phyloP scores from a whole-genome alignment of 805 yeast genomes.

The Ogataea ramenticola region DNA sequence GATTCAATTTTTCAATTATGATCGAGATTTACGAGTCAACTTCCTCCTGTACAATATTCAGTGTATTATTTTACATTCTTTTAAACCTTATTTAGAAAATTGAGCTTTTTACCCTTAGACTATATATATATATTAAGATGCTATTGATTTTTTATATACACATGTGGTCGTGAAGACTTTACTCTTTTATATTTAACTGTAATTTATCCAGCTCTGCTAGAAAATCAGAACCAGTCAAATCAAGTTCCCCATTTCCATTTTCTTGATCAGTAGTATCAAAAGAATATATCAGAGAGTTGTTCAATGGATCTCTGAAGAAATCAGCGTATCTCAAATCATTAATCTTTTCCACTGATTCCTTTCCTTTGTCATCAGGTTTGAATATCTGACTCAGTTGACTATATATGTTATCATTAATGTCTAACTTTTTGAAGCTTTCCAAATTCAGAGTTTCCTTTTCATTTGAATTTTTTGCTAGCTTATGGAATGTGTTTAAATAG shows the following conservation, averaged over 20 bases:
- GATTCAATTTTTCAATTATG: not conserved
- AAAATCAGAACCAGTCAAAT: not conserved
- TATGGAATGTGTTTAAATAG: constrained; percentile 30
- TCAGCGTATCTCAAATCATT: not conserved
- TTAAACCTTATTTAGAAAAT: too few relatives aligned
- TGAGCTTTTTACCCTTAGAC: too few relatives aligned
- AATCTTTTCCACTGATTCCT: not conserved
- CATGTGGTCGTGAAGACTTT: too few relatives aligned
- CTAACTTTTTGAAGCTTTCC: not conserved
- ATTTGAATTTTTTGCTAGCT: constrained; percentile 4
- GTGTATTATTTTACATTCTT: too few relatives aligned
- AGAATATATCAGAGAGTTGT: not conserved
- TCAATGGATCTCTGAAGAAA: not conserved
- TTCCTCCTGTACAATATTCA: too few relatives aligned
- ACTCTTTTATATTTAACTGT: not conserved
- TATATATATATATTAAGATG: too few relatives aligned
- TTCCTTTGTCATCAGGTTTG: not conserved
- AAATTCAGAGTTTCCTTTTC: not conserved
- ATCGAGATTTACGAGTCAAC: not conserved
- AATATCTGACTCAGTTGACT: not conserved
- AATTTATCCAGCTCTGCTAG: not conserved
- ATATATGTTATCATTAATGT: not conserved
- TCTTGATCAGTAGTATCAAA: not conserved
- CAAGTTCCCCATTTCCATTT: not conserved
- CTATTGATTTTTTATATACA: too few relatives aligned